Conservation (phyloP, 495 filamentous ascomycete species). For the Neurospora sp. region DNA sequence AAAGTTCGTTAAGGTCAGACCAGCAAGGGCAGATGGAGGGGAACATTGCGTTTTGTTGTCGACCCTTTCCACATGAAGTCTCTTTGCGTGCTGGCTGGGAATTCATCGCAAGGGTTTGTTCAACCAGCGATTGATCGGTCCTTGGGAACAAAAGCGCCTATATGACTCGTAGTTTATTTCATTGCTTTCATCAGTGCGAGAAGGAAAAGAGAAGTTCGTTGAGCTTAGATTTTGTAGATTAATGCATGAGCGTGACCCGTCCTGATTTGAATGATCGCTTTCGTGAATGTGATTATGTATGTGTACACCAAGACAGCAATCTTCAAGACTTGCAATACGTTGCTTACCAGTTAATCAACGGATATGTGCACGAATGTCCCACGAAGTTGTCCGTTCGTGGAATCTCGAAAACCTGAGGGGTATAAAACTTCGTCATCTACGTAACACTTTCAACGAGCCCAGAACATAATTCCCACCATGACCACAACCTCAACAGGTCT, state of each 20-base stretch:
- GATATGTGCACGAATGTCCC: not conserved
- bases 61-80: not conserved
- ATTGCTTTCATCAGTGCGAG: not conserved
- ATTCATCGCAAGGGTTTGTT: not conserved
- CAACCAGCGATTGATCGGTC: not conserved
- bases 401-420: not conserved
- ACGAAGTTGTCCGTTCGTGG: not conserved
- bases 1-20: not conserved
- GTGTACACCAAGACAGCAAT: not conserved
- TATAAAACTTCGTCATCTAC: not conserved
- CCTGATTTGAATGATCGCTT: not conserved
- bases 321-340: not conserved
- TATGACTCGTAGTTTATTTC: not conserved
- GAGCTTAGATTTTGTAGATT: not conserved
- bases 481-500: not conserved
- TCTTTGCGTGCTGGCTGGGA: not conserved
- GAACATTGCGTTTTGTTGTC: not conserved
- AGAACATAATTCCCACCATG: not conserved
- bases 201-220: not conserved
- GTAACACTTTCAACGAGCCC: not conserved
- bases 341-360: not conserved
- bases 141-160: not conserved
- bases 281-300: not conserved
- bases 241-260: not conserved
- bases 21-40: not conserved